These are phyloP conservation scores for Citrus cavaleriei DNA, from an alignment of 345 rosid genomes.

Conservation along the genomic window DNA sequence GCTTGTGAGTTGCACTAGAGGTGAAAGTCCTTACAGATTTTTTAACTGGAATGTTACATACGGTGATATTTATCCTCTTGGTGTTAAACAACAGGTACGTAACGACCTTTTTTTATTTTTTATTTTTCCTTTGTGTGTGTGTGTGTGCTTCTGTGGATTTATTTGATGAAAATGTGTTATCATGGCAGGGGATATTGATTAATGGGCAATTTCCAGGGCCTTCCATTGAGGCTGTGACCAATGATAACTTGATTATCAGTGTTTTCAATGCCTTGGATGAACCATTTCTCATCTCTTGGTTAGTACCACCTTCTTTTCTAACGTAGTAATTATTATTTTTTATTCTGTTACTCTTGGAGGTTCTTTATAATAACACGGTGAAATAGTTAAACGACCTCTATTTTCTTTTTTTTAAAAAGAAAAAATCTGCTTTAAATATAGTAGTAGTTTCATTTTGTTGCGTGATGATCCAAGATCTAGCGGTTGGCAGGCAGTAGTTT, in stretches of 20 bases:
- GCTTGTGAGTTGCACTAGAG: conserved; percentile 26
- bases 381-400: not conserved
- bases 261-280: conserved; percentile 87
- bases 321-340: not conserved
- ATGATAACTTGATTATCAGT: conserved; percentile 78
- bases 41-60: conserved; percentile 64
- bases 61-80: conserved; percentile 70
- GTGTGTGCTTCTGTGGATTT: not conserved
- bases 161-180: not conserved
- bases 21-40: conserved; percentile 63
- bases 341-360: not conserved
- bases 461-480: not conserved
- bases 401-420: no score
- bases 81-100: conserved; percentile 55
- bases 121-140: not conserved
- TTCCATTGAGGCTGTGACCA: conserved; percentile 71
- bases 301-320: conserved; percentile 14
- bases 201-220: conserved; percentile 97
- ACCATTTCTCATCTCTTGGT: conserved; percentile 92
- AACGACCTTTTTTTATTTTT: not conserved
- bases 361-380: not conserved
- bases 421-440: not conserved
- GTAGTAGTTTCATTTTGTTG: not conserved
- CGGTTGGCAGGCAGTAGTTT: not conserved
- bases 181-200: conserved; percentile 77